Conservation (phyloP, 1,284 basidiomycete genomes). For the Peniophora sp. region DNA sequence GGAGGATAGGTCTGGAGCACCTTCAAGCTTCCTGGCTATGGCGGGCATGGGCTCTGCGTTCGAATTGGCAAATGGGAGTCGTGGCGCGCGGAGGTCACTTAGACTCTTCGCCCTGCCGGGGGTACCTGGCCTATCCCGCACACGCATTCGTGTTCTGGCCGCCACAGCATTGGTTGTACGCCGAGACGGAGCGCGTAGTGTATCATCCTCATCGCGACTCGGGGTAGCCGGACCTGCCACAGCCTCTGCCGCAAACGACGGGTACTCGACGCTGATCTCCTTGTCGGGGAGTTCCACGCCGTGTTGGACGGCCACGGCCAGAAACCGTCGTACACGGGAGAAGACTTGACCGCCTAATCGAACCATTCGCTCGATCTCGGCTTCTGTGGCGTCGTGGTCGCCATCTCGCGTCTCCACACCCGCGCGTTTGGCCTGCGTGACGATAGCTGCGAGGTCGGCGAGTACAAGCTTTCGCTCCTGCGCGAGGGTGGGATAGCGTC, state of each 20-base stretch:
- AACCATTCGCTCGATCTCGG: slow-evolving; percentile 67
- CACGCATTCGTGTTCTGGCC: slow-evolving; percentile 12
- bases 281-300: slow-evolving; percentile 69
- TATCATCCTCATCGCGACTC: slow-evolving; percentile 10
- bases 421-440: slow-evolving; percentile 76
- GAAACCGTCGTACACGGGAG: slow-evolving; percentile 61
- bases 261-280: slow-evolving; percentile 29
- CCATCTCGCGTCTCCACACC: slow-evolving; percentile 40
- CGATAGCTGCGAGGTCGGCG: slow-evolving; percentile 76
- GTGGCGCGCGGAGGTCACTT: slow-evolving; percentile 39
- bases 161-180: slow-evolving; percentile 4
- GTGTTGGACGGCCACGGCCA: slow-evolving; percentile 70
- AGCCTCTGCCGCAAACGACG: slow-evolving; percentile 25
- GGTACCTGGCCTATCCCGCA: slow-evolving; percentile 16
- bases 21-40: slow-evolving; percentile 11
- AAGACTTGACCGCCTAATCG: slow-evolving; percentile 69
- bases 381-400: slow-evolving; percentile 40
- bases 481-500: slow-evolving; percentile 58
- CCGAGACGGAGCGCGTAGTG: slow-evolving; percentile 4
- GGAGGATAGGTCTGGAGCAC: not conserved
- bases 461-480: slow-evolving; percentile 81
- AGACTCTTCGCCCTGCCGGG: slow-evolving; percentile 43
- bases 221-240: slow-evolving; percentile 5
- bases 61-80: slow-evolving; percentile 14
- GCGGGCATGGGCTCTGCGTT: slow-evolving; percentile 21